These are phyloP conservation scores for Metarhizium guizhouense DNA, from an alignment of 2,329 filamentous ascomycete species.

Conservation along the genomic window DNA sequence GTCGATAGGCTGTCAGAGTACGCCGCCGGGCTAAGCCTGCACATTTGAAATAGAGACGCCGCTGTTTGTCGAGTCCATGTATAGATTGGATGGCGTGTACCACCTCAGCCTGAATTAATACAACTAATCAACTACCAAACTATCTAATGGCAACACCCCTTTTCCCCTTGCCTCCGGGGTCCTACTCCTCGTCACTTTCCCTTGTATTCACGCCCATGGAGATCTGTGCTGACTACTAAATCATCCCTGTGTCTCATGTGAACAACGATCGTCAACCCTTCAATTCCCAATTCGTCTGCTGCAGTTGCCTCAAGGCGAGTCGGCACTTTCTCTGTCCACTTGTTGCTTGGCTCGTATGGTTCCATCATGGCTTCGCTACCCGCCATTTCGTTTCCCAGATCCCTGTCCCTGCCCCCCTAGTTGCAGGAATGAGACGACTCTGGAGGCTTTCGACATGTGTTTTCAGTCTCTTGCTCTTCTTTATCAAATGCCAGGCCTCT, in stretches of 20 bases:
- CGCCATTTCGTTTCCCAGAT: conserved; percentile 31
- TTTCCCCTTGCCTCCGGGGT: background rate
- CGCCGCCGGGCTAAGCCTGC: conserved; percentile 1
- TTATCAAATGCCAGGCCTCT: background rate
- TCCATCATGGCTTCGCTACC: conserved; percentile 30
- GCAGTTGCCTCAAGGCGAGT: background rate
- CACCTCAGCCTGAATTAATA: background rate
- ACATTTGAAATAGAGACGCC: background rate
- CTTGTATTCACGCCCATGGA: background rate
- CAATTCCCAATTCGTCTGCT: conserved; percentile 30
- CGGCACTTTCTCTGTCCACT: conserved; percentile 6
- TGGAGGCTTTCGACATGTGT: background rate
- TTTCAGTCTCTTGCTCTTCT: background rate
- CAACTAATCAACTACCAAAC: background rate
- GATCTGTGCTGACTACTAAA: conserved; percentile 39
- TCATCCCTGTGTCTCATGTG: conserved; percentile 41
- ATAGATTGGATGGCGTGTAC: background rate
- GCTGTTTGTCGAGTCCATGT: background rate
- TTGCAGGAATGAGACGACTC: conserved; percentile 25
- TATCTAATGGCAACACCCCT: background rate
- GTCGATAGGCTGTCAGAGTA: conserved; percentile 1
- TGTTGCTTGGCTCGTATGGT: conserved; percentile 9
- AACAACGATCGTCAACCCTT: conserved; percentile 42
- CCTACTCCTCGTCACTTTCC: background rate
- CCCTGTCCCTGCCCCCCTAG: conserved; percentile 33